A percentile compares a stretch with the other conserved stretches of the same genome.
phyloP scores from a whole-genome alignment of 108 stramenopile genomes.

The Skeletonema costatum region DNA sequence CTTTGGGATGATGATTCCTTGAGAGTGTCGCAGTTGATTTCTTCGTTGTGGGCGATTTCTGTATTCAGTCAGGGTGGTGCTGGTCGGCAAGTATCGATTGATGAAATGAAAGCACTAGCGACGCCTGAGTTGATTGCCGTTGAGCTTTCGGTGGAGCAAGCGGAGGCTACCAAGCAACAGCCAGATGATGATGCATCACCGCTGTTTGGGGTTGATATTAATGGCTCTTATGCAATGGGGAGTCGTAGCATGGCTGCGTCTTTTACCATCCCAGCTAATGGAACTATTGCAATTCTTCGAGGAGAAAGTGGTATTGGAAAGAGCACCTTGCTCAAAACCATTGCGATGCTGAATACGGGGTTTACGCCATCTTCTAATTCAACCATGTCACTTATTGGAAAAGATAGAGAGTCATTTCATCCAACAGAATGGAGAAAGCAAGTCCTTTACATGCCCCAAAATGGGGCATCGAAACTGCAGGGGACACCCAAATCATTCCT shows the following conservation, averaged over 20 bases:
- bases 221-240: constrained; percentile 16
- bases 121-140: neutral
- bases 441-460: constrained; percentile 65
- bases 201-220: neutral
- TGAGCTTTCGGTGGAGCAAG: neutral
- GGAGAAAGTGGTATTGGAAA: constrained; percentile 70
- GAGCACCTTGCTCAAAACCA: constrained; percentile 56
- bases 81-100: neutral
- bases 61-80: neutral
- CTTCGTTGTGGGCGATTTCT: constrained; percentile 2
- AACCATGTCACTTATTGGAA: constrained; percentile 2
- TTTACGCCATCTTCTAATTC: neutral
- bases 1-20: constrained; percentile 15
- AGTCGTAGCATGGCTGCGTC: constrained; percentile 30
- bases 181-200: neutral
- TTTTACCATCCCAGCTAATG: neutral
- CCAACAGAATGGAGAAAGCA: constrained; percentile 51
- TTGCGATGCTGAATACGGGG: constrained; percentile 52
- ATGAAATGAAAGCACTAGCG: neutral
- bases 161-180: neutral
- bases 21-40: constrained; percentile 14
- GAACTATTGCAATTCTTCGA: constrained; percentile 29
- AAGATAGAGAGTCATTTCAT: constrained; percentile 8
- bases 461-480: constrained; percentile 6
- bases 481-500: constrained; percentile 11